Evolutionary conservation across 352 stramenopile species (phyloP), one percentile per base, ranked within the genome.

Genomic region (Phytopythium kandeliae): DNA sequence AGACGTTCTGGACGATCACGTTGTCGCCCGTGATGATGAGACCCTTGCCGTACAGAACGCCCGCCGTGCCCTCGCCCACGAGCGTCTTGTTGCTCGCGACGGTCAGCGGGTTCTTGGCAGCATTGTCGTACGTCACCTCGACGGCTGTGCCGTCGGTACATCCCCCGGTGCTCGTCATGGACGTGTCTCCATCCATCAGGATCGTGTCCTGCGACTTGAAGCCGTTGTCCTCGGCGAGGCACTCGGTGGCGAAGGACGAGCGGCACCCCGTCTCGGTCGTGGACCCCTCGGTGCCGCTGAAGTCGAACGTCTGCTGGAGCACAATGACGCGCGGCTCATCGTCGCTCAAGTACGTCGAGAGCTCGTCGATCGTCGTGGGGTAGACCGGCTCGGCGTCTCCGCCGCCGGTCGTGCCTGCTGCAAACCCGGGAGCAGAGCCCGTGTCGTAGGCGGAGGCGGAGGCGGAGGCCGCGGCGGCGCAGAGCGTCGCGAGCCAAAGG

Each of bases 1-100:
- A 56, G 40, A 85, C 61, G 48, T 85, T 81, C 56, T 81, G 70
- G 15, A 81, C 34, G 37, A 85, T 79, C 22, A 79, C 68, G 51
- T 80, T 81, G 48, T 53, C 36, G 22, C 68, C 69, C 5, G 17
- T 22, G 51, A 81, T 63, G 36, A 36, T 49, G 7, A 80, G n/a
- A 0, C 71, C 71, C 36, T 79, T 79, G 46, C 71, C 69, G 48
- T 62, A 48, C 40, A 78, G 59, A 33, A 76, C 58, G 8, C 64
- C 69, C 8, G 48, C 62, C 9, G 26, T 64, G 21, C 64, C 67
- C 28, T 71, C 61, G 17, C 72, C 69, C 15, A 69, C 58, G 0
- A 84, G 52, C 2, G 72, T 84, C 59, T 84, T 80, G 61, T 78
- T 66, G 48, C 43, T 56, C 8, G 15, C 37, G 5, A 78, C 46